Base-by-base conservation (phyloP, 768 basidiomycete species). In the Leucocoprinus birnbaumii region DNA sequence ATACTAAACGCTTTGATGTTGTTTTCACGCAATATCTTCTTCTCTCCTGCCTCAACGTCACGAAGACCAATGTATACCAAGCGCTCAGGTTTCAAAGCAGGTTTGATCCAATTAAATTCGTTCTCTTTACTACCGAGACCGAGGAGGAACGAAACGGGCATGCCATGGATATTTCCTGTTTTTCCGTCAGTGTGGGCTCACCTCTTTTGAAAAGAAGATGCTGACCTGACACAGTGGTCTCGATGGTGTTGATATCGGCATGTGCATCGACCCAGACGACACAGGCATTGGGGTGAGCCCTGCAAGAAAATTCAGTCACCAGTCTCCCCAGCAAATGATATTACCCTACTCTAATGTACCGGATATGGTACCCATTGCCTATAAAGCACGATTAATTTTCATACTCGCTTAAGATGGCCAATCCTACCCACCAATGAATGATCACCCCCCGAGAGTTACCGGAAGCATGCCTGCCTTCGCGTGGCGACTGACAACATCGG, bases 251-350 rank as follows among this genome's bases (percentile, higher is more conserved):
- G 74, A 99, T 93, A 67, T 98, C 97, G 18, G 94, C 89, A 63
- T 98, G 97, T 2, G 97, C 97, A 66, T 99, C 97, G 56, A 98
- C 77, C 97, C 97, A 98, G 58, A 99, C 75, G 34, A 99, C 86
- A 66, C 91, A 91, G 21, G 90, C 85, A 25, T 92, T 82, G 11
- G 89, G 86, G 65, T 91, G 79, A 44, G 77, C 74, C 55, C 91
- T 92, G 57, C 48, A 25, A 48, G 11, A 21, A 14, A 10, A 3
- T 14, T 34, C 18, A 52, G 22, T 45, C 24, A 16, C n/a, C 24
- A 8, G 22, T n/a, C 2, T 22, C 27, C 24, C 2, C 25, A 31
- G 18, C 10, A 43, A n/a, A 18, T 13, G 43, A 21, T 7, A 51
- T 3, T 38, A 14, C 4, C 79, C 65, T 68, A 90, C 90, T 77